Percentiles rank a stretch among this genome's conserved stretches.
These are phyloP conservation scores for Globisporangium nagaii DNA, from an alignment of 352 stramenopile species.

Conservation along the genomic window DNA sequence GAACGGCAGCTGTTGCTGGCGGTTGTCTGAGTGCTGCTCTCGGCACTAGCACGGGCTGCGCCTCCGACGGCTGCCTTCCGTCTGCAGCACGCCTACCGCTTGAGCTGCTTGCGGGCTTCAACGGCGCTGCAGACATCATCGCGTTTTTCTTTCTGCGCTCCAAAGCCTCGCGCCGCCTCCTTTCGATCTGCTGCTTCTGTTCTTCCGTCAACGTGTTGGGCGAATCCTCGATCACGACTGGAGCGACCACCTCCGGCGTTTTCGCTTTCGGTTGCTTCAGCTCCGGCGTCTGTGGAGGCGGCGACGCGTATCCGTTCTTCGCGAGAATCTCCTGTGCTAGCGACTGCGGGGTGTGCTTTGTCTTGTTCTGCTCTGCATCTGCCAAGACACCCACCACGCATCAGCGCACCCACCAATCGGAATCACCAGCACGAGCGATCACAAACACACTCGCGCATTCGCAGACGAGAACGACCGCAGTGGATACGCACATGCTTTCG, in stretches of 20 bases:
- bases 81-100: no score
- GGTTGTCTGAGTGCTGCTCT: no score
- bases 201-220: slow-evolving; percentile 46
- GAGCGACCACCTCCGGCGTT: slow-evolving; percentile 5
- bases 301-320: slow-evolving; percentile 47
- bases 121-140: not conserved
- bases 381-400: not conserved
- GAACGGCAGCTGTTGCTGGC: not conserved
- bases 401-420: not conserved
- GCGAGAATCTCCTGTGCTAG: slow-evolving; percentile 57
- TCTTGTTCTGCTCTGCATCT: slow-evolving; percentile 50
- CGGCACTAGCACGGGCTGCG: no score
- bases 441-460: not conserved
- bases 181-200: slow-evolving; percentile 50
- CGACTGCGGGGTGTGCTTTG: slow-evolving; percentile 51
- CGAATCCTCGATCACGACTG: slow-evolving; percentile 14
- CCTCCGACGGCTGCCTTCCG: no score
- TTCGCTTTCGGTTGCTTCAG: not conserved
- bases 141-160: slow-evolving; percentile 37
- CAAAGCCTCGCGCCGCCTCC: slow-evolving; percentile 43
- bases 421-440: not conserved
- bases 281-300: not conserved
- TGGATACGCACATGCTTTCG: slow-evolving; percentile 53
- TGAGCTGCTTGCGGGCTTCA: not conserved
- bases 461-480: no score